phyloP scores from a whole-genome alignment of 495 filamentous ascomycete genomes.

The Penicillium riverlandense region DNA sequence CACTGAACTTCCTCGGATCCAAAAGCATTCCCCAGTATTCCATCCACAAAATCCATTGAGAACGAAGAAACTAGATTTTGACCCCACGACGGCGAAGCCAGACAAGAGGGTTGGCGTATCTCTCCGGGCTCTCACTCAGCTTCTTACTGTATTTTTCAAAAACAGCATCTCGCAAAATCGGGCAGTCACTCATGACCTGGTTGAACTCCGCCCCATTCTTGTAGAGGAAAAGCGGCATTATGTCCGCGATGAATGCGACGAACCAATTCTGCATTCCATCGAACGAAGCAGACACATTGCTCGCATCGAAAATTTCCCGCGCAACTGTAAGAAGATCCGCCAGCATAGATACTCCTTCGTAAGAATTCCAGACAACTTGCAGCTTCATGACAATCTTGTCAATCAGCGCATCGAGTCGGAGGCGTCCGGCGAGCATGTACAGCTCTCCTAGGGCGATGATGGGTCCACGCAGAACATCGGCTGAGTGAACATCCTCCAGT shows the following conservation, averaged over 20 bases:
- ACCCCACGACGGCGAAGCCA: conserved; percentile 9
- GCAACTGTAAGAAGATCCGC: conserved; percentile 4
- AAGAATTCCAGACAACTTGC: conserved; percentile 18
- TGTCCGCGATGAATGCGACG: conserved; percentile 11
- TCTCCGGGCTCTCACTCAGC: background rate
- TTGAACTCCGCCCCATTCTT: background rate
- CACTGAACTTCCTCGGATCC: too few species aligned
- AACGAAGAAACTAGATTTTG: background rate
- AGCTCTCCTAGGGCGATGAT: conserved; percentile 7
- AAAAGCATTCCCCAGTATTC: background rate
- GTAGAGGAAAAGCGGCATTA: conserved; percentile 2
- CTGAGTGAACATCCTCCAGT: background rate
- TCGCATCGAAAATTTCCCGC: background rate
- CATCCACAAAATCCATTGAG: background rate
- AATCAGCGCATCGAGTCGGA: conserved; percentile 2
- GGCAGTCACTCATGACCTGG: background rate
- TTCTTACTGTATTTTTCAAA: background rate
- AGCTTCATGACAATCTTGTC: conserved; percentile 9
- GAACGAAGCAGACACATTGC: too few species aligned
- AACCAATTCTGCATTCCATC: conserved; percentile 14
- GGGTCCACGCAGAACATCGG: background rate
- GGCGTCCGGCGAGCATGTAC: conserved; percentile 2
- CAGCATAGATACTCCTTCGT: conserved; percentile 7
- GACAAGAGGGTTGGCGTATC: conserved; percentile 1
- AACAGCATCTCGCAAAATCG: conserved; percentile 4